Evolutionary conservation across 495 filamentous ascomycete species (phyloP).

Genomic region (Aspergillus sparsus): DNA sequence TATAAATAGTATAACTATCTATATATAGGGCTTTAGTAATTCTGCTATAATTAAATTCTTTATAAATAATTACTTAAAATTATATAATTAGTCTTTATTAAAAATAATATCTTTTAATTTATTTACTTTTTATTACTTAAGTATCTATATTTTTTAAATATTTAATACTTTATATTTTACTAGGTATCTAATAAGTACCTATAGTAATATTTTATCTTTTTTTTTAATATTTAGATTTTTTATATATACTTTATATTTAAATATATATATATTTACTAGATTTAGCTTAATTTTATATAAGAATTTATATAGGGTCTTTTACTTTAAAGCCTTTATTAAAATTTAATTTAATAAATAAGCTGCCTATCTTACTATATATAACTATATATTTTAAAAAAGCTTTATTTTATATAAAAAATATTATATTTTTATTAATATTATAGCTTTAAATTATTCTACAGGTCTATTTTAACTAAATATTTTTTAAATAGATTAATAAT

Average conservation of each 20-base stretch:
- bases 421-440: neutral
- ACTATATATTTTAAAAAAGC: no score
- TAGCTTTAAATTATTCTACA: neutral
- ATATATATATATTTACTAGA: neutral
- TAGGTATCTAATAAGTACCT: no score
- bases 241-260: neutral
- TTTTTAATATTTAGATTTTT: neutral
- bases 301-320: neutral
- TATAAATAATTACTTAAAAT: neutral
- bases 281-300: neutral
- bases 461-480: slow-evolving; percentile 9
- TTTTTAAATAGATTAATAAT: slow-evolving; percentile 7
- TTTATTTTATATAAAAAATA: neutral
- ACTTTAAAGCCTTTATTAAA: neutral
- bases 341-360: no score
- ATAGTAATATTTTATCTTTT: neutral
- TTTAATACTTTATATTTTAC: no score
- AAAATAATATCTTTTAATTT: neutral
- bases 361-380: no score
- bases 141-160: no score
- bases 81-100: neutral
- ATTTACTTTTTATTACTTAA: no score
- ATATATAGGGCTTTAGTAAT: neutral
- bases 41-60: slow-evolving; percentile 2
- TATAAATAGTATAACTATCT: no score